Evolutionary conservation across 306 rosid species (phyloP).

Genomic region (Vigna mungo): DNA sequence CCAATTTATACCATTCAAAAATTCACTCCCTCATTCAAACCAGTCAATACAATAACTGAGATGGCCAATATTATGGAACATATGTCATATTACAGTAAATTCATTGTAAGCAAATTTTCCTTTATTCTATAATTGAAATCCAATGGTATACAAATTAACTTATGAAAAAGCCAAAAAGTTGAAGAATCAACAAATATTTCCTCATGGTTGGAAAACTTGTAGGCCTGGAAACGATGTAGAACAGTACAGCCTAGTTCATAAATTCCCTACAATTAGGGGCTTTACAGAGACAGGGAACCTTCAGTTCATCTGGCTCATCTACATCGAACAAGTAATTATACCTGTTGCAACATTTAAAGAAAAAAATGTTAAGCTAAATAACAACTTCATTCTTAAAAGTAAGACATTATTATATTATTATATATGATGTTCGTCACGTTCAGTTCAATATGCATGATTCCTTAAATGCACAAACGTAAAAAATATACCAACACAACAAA

Average conservation of each 20-base stretch:
- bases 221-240: slow-evolving; percentile 30
- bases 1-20: too few relatives aligned
- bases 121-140: slow-evolving; percentile 27
- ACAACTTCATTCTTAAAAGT: not conserved
- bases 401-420: not conserved
- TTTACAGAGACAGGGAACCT: slow-evolving; percentile 83
- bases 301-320: slow-evolving; percentile 73
- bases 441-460: slow-evolving; percentile 16
- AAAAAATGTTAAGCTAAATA: slow-evolving; percentile 19
- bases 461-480: not conserved
- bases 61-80: not conserved
- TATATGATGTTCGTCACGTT: slow-evolving; percentile 16
- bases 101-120: slow-evolving; percentile 37
- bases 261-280: slow-evolving; percentile 76
- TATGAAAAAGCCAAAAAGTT: slow-evolving; percentile 1
- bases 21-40: too few relatives aligned
- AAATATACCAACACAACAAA: slow-evolving; percentile 30
- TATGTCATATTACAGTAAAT: not conserved
- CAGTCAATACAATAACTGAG: too few relatives aligned
- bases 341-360: slow-evolving; percentile 54
- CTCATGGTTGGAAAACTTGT: slow-evolving; percentile 44
- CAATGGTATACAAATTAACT: slow-evolving; percentile 42
- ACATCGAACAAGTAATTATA: slow-evolving; percentile 89
- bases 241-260: slow-evolving; percentile 59
- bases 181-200: slow-evolving; percentile 32